Evolutionary conservation across 345 rosid genomes (phyloP), one percentile per base, ranked within the genome.

Genomic region (Moricandia moricandioides): DNA sequence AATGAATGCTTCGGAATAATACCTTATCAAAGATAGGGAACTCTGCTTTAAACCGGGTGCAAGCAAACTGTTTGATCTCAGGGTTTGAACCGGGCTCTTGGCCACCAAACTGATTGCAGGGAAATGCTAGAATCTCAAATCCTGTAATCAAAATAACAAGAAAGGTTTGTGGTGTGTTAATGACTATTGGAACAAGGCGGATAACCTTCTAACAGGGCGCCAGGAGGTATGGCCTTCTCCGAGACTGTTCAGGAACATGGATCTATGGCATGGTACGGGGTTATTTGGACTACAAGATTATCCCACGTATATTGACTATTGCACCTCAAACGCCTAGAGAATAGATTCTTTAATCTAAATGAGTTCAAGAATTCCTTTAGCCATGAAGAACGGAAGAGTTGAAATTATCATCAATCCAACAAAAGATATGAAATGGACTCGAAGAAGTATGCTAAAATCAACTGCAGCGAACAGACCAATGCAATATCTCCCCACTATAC

Each of bases 1-100:
- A 57, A 4, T 1, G 51, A 7, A 45, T 27, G 54, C 30, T 43
- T 69, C 61, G 33, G 60, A 40, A 26, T 29, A 43, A 4, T 55
- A 86, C 97, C 92, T 91, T 93, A 71, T 91, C 96, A 52, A 93
- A 93, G 33, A 93, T 89, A 5, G 97, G 97, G 66, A 88, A 93
- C 80, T 93, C 98, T 49, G 97, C 98, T 82, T 93, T 93, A 58
- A 87, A 93, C 43, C 87, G 83, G 21, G 97, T 89, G 76, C 97
- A 89, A 10, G 93, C 97, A 14, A 84, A 84, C 30, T 91, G 78
- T 79, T 91, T 85, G 70, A 93, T 93, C 81, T 93, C 90, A 6
- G 91, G 78, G 69, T 88, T 93, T 68, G 85, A 84, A 37, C 90
- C 97, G 7, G 96, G 97, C 78, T 91, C 98, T 83, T 93, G 98